Evolutionary conservation across 202 grass and related monocot genomes (phyloP).

Genomic region (Miscanthus sacchariflorus): DNA sequence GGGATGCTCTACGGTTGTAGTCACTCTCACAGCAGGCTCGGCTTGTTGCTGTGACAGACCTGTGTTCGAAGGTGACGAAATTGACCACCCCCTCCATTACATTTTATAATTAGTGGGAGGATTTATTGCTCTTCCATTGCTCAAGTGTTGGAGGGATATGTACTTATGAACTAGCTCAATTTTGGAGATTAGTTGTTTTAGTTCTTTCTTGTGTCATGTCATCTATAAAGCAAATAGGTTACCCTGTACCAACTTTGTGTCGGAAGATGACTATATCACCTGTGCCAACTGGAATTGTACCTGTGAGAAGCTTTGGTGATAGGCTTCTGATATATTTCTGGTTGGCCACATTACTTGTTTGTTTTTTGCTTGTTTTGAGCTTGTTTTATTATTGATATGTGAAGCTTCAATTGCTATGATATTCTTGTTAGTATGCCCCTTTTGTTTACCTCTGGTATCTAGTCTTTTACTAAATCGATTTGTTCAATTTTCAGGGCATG

Average conservation of each 20-base stretch:
- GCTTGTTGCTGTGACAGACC: constrained; percentile 42
- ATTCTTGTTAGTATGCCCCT: too few species aligned
- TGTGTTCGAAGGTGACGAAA: constrained; percentile 90
- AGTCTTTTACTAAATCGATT: neutral
- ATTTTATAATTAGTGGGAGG: constrained; percentile 13
- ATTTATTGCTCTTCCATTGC: constrained; percentile 28
- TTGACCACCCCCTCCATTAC: constrained; percentile 25
- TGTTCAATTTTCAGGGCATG: constrained; percentile 60
- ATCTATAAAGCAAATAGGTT: constrained; percentile 95
- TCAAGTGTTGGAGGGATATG: constrained; percentile 51
- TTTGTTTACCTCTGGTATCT: too few species aligned
- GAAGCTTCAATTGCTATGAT: neutral
- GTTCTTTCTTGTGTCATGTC: constrained; percentile 33
- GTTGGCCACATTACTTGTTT: constrained; percentile 46
- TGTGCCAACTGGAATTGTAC: constrained; percentile 33
- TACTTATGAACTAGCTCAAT: neutral
- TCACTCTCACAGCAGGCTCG: constrained; percentile 79
- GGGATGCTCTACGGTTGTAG: neutral
- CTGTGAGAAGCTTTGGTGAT: constrained; percentile 36
- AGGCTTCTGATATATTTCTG: constrained; percentile 44
- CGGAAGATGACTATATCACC: constrained; percentile 84
- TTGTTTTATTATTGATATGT: neutral
- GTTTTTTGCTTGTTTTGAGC: neutral
- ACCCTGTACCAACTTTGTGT: constrained; percentile 82
- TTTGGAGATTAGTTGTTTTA: neutral